Conservation (phyloP, 768 basidiomycete genomes). For the Leccinum fibrillosum region DNA sequence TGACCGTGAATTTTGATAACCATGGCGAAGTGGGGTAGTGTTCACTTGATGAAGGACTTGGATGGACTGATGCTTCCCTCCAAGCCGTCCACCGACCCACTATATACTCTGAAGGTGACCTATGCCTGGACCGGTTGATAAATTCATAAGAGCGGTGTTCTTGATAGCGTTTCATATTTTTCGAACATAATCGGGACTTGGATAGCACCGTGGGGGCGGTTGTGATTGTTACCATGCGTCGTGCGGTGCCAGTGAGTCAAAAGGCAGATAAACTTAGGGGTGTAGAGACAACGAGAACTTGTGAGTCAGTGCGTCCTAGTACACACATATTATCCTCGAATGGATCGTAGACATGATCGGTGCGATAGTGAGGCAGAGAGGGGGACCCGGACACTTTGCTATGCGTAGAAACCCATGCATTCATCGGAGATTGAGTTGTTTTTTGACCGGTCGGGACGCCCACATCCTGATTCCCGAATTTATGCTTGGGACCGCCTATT, state of each 20-base stretch:
- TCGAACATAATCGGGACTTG: not conserved
- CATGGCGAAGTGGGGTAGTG: constrained; percentile 26
- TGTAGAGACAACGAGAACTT: not conserved
- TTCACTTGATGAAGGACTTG: not conserved
- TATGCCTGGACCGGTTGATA: not conserved
- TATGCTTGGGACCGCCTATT: no score
- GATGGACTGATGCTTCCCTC: not conserved
- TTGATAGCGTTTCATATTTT: not conserved
- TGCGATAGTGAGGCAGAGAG: no score
- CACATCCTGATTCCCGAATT: no score
- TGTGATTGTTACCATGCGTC: not conserved
- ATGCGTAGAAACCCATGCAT: no score
- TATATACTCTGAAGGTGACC: constrained; percentile 2
- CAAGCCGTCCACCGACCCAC: not conserved
- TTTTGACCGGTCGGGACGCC: no score
- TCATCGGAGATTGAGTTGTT: no score
- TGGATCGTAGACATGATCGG: no score
- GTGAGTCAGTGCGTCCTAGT: not conserved
- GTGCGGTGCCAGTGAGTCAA: no score
- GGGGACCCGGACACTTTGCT: no score
- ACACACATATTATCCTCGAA: no score
- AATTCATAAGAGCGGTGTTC: not conserved
- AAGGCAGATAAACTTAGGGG: no score
- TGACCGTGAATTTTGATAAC: constrained; percentile 44
- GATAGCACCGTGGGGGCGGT: not conserved